Percentiles rank a stretch among this genome's conserved stretches.
Conservation (phyloP, 345 rosid species). For the Turnera subulata region DNA sequence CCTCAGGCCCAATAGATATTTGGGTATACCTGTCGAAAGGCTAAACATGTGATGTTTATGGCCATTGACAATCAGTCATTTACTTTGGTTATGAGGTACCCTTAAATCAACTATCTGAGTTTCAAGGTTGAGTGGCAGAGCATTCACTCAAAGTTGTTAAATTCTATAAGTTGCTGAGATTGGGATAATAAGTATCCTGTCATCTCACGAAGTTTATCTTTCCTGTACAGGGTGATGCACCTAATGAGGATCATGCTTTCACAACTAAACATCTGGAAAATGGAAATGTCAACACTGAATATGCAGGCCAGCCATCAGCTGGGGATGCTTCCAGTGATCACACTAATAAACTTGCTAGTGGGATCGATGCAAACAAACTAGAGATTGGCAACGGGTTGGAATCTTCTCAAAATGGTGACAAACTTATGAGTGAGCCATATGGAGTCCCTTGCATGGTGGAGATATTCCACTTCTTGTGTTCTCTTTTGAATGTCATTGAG, state of each 20-base stretch:
- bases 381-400: slow-evolving; percentile 29
- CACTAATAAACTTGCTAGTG: slow-evolving; percentile 23
- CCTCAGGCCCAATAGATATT: no score
- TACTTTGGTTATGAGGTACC: background rate
- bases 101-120: background rate
- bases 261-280: slow-evolving; percentile 40
- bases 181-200: no score
- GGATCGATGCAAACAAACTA: slow-evolving; percentile 26
- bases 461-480: slow-evolving; percentile 63
- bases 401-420: slow-evolving; percentile 38
- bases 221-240: slow-evolving; percentile 38
- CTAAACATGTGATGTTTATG: background rate
- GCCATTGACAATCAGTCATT: background rate
- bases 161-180: background rate
- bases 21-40: no score
- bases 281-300: slow-evolving; percentile 31
- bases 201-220: background rate
- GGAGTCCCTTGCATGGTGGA: slow-evolving; percentile 80
- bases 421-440: slow-evolving; percentile 50
- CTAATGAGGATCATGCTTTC: slow-evolving; percentile 29
- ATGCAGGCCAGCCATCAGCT: slow-evolving; percentile 31
- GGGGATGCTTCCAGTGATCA: slow-evolving; percentile 26
- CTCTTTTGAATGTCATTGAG: slow-evolving; percentile 56
- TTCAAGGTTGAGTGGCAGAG: background rate
- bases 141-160: background rate